Evolutionary conservation across 1,284 basidiomycete species (phyloP), one percentile per base, ranked within the genome.

Genomic region (Leccinum subrobustum): DNA sequence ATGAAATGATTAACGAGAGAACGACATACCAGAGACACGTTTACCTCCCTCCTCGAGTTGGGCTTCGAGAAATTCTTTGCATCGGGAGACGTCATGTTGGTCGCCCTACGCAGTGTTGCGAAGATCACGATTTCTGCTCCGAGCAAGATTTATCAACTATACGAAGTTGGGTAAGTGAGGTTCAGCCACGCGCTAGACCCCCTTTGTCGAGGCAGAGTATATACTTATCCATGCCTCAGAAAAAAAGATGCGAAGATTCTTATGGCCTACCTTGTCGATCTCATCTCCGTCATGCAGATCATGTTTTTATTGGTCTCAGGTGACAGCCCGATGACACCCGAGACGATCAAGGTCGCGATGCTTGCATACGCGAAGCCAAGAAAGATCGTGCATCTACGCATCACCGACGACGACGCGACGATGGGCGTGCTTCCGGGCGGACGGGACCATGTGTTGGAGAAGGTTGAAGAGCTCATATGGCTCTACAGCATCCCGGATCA

Each of bases 201-300:
- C 12, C 48, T 50, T 25, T 16, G 14, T 11, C 6, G 42, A 42
- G 8, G n/a, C 37, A 8, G 37, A 20, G 6, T 20, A 12, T 2
- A 44, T 20, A 44, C 42, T 44, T 9, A 7, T 14, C 16, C 25
- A 18, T 27, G 18, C n/a, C 52, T 3, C 11, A 68, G 68, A 5
- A 52, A 47, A 14, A 37, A 23, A 7, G 61, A 56, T 12, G 59
- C 64, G 12, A 61, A 59, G 33, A 27, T 53, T 7, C 39, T 74
- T n/a, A 74, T 72, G 63, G 48, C 35, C 18, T 72, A 64, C 54
- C 68, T 44, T 11, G 42, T 44, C 42, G 42, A 44, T 44, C 42
- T 44, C 42, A 44, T 12, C 42, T 44, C 3, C 33, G 47, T 71
- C 52, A 65, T 73, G 68, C 62, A 73, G 44, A 25, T 29, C 14